Conservation (phyloP, 1,139 yeast species). For the Suhomyces taliae region DNA sequence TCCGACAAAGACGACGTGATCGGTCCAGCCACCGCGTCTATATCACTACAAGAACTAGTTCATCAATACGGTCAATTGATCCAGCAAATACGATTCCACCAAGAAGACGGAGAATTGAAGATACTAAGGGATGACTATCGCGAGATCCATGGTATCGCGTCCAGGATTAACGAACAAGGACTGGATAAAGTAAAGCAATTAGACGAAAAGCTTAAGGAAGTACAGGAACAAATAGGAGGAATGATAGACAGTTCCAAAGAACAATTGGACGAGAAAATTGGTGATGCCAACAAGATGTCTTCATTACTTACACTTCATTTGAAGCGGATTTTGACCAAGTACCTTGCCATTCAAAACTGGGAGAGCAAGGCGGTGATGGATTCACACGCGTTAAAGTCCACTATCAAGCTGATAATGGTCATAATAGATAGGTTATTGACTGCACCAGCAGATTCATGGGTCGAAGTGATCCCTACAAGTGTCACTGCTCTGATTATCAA, state of each 20-base stretch:
- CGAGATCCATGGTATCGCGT: conserved; percentile 4
- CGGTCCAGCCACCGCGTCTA: conserved; percentile 36
- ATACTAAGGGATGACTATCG: conserved; percentile 10
- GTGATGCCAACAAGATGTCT: conserved; percentile 6
- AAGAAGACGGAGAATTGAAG: conserved; percentile 1
- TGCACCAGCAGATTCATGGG: conserved; percentile 15
- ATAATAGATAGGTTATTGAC: conserved; percentile 6
- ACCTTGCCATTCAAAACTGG: conserved; percentile 26
- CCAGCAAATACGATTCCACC: neutral
- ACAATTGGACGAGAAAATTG: neutral
- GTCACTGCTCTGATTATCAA: conserved; percentile 18
- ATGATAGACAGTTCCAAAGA: neutral
- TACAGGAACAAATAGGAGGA: neutral
- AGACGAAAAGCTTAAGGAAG: conserved; percentile 1
- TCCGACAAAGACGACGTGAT: conserved; percentile 41
- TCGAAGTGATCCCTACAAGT: conserved; percentile 13
- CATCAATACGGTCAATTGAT: conserved; percentile 18
- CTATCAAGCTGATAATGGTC: conserved; percentile 12
- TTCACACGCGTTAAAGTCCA: conserved; percentile 18
- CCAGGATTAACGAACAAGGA: conserved; percentile 3
- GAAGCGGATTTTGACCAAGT: conserved; percentile 24
- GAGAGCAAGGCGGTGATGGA: conserved; percentile 19
- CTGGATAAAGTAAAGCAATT: conserved; percentile 3
- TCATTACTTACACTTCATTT: conserved; percentile 14
- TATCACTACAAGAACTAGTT: conserved; percentile 19